Percentiles rank a stretch among this genome's conserved stretches.
Conservation (phyloP, 176 grass and related monocot genomes). For the Secale cereale region DNA sequence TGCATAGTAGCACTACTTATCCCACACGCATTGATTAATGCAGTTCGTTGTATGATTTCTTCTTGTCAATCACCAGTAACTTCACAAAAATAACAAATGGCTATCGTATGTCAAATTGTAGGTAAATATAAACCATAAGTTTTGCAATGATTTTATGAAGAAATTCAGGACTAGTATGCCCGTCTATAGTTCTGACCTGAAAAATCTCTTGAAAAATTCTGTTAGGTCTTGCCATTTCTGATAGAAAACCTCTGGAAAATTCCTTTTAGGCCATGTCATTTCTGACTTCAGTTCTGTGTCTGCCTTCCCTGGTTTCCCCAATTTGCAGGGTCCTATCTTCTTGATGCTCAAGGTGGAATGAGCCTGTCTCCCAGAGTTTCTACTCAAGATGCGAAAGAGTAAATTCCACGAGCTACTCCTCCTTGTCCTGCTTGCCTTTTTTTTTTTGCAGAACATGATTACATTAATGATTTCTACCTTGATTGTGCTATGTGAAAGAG, state of each 20-base stretch:
- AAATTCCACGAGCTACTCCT: slow-evolving; percentile 19
- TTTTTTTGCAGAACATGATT: neutral
- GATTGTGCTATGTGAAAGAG: neutral
- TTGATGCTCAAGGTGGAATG: slow-evolving; percentile 71
- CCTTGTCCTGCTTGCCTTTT: neutral
- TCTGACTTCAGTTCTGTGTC: slow-evolving; percentile 16
- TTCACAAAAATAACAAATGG: slow-evolving; percentile 21
- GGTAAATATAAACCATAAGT: slow-evolving; percentile 15
- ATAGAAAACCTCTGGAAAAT: neutral
- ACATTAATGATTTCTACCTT: neutral
- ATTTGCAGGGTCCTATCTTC: slow-evolving; percentile 81
- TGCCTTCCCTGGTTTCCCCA: neutral
- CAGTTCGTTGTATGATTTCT: neutral
- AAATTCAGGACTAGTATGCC: neutral
- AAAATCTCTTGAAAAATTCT: neutral
- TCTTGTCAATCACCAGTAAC: slow-evolving; percentile 20
- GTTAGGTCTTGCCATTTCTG: neutral
- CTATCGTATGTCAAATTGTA: slow-evolving; percentile 3
- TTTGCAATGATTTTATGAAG: neutral
- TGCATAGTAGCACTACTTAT: neutral
- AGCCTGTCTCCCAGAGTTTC: slow-evolving; percentile 80
- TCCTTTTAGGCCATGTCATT: neutral
- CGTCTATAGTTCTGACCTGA: neutral
- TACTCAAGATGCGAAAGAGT: slow-evolving; percentile 87
- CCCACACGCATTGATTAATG: neutral